Evolutionary conservation across 441 rosid genomes (phyloP).

Genomic region (Gossypium laxum): DNA sequence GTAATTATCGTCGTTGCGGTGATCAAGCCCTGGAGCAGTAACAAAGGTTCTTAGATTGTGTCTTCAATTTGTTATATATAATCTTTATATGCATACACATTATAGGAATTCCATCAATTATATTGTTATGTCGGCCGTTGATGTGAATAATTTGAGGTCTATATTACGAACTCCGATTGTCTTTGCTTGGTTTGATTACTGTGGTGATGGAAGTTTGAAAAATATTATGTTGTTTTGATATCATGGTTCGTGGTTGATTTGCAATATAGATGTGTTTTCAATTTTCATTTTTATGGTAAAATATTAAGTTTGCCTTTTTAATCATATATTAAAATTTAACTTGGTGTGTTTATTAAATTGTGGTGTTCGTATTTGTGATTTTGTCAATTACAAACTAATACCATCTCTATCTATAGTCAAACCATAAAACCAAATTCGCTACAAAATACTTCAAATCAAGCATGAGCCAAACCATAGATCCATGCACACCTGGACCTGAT

Average conservation of each 20-base stretch:
- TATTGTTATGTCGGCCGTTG: conserved; percentile 13
- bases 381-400: no score
- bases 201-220: background rate
- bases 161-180: background rate
- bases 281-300: background rate
- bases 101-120: background rate
- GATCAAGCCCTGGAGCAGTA: conserved; percentile 71
- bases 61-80: conserved; percentile 13
- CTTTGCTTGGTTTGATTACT: background rate
- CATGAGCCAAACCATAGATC: no score
- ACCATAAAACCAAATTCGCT: no score
- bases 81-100: background rate
- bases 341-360: no score
- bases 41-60: conserved; percentile 49
- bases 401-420: no score
- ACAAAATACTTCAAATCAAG: no score
- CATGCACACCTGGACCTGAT: no score
- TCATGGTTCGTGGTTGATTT: background rate
- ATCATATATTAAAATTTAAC: no score
- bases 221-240: background rate
- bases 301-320: no score
- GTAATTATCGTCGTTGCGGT: conserved; percentile 56
- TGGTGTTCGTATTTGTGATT: no score
- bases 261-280: background rate
- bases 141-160: conserved; percentile 13